Base-by-base conservation (phyloP, 2,329 filamentous ascomycete genomes). In the Cercospora janseana region DNA sequence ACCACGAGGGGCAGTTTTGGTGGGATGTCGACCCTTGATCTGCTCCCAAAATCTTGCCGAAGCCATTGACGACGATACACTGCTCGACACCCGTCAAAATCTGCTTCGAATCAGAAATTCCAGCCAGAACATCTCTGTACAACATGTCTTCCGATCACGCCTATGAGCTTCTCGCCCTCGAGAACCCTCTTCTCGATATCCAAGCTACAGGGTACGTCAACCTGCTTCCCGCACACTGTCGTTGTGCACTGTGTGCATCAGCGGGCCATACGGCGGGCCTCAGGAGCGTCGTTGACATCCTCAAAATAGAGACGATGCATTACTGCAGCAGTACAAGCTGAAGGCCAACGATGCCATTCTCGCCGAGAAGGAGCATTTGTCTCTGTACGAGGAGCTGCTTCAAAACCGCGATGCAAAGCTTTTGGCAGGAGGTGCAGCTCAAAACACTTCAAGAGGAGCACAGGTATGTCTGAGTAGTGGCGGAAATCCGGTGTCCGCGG, bases 151-250 rank as follows among this genome's bases (percentile, higher is more conserved):
- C 57, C 47, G 51, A 57, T 38, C 55, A 63, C 75, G 85, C 90
- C 73, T 97, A 86, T 77, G 79, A 88, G 72, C 86, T 98, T 66
- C 80, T 97, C 68, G 93, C 87, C 74, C 76, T 98, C 66, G 93
- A 96, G 85, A 98, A 98, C 75, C 93, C 93, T 72, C 85, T 98
- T 65, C 87, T 98, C 66, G 92, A 98, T 70, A 98, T 98, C 71
- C 92, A 96, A 76, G 93, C 86, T 64, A 72, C 78, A 64, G 82
- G 80, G 82, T 83, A 73, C 57, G 75, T 69, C 44, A 8, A 13
- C 13, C 7, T 12, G 24, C 37, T 41, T 9, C 37, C 18, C 7
- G 4, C 10, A n/a, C n/a, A n/a, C n/a, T n/a, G n/a, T n/a, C n/a
- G n/a, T n/a, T n/a, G n/a, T n/a, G n/a, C n/a, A n/a, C n/a, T n/a